These are phyloP conservation scores for Ceratocystis colombiana DNA, from an alignment of 2,329 filamentous ascomycete species.

Conservation along the genomic window DNA sequence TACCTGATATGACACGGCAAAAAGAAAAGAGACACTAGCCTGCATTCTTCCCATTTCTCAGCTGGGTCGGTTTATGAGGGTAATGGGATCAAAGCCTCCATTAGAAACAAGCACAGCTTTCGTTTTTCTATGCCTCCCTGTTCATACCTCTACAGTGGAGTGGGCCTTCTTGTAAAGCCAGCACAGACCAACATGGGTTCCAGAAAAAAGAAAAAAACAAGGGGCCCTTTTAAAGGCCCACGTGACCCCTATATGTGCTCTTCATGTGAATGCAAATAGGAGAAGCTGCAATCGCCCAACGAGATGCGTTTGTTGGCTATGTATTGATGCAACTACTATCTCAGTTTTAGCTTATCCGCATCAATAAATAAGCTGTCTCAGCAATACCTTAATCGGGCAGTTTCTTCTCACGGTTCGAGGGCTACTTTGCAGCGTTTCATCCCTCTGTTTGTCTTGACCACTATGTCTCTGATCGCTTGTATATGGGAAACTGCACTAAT, in stretches of 20 bases:
- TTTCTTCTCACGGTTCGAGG: neutral
- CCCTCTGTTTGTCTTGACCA: slow-evolving; percentile 1
- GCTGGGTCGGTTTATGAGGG: neutral
- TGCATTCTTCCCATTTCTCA: neutral
- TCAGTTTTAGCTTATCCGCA: neutral
- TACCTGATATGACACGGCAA: neutral
- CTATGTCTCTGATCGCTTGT: neutral
- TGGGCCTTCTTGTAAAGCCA: neutral
- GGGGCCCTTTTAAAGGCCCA: neutral
- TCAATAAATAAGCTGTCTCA: neutral
- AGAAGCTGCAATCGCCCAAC: neutral
- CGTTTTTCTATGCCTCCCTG: neutral
- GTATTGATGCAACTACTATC: no score
- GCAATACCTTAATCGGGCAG: neutral
- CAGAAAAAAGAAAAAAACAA: neutral
- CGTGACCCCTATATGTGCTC: no score
- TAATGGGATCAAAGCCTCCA: neutral
- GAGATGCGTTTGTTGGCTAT: no score
- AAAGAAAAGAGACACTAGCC: neutral
- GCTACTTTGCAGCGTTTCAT: slow-evolving; percentile 5
- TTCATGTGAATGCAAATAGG: neutral
- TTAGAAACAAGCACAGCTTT: neutral
- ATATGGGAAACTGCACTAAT: no score
- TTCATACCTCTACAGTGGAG: neutral
- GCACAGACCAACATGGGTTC: neutral